These are phyloP conservation scores for Camellia granthamiana DNA, from an alignment of 148 eudicot species.

Conservation along the genomic window DNA sequence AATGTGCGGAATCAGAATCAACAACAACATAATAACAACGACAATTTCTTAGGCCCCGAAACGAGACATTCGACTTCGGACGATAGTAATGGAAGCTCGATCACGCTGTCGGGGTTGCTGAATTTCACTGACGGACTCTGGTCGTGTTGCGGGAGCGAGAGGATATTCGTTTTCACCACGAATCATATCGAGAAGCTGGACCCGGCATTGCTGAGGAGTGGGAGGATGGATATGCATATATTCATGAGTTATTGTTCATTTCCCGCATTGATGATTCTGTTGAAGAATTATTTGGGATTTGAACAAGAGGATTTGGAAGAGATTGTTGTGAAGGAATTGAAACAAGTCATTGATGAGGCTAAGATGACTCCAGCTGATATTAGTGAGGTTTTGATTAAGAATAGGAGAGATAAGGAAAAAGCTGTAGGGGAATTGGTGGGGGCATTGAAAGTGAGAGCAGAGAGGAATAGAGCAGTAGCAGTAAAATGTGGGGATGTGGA, in stretches of 20 bases:
- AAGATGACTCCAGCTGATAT: constrained; percentile 88
- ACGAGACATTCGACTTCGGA: not conserved
- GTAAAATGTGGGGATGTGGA: constrained; percentile 11
- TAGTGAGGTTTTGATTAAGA: constrained; percentile 80
- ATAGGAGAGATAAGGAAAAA: constrained; percentile 46
- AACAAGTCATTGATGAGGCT: constrained; percentile 46
- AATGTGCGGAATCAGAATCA: not conserved
- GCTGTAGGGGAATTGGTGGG: constrained; percentile 57
- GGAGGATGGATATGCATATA: constrained; percentile 96
- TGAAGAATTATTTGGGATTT: constrained; percentile 64
- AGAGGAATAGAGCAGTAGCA: constrained; percentile 19
- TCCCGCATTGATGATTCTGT: constrained; percentile 51
- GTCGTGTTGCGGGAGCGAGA: constrained; percentile 98
- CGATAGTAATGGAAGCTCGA: constrained; percentile 39
- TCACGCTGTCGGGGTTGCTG: constrained; percentile 79
- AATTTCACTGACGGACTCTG: constrained; percentile 93
- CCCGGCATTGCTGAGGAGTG: constrained; percentile 84
- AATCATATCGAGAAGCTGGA: constrained; percentile 85
- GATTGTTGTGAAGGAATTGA: constrained; percentile 27
- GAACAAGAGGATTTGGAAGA: constrained; percentile 35
- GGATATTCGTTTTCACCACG: constrained; percentile 88
- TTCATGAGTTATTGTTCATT: constrained; percentile 66
- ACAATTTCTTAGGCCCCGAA: too few species aligned
- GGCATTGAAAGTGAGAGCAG: constrained; percentile 47
- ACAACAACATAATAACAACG: too few species aligned